phyloP scores from a whole-genome alignment of 495 filamentous ascomycete genomes.

The Bacidia rubella region DNA sequence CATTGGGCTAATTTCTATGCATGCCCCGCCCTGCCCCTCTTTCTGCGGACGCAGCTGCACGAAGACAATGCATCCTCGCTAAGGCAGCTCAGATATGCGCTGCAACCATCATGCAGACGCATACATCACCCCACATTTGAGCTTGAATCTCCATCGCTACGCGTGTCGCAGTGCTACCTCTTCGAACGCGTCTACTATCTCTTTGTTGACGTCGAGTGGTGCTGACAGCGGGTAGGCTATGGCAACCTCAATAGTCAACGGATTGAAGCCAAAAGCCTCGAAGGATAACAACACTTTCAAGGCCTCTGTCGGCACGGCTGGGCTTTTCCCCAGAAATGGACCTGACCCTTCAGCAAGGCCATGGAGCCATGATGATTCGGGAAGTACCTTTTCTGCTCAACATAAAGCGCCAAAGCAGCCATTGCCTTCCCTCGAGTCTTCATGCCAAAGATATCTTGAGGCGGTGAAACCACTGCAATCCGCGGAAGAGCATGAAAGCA shows the following conservation, averaged over 20 bases:
- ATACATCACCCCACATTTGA: too few species aligned
- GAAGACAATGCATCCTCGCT: too few species aligned
- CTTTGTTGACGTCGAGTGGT: too few species aligned
- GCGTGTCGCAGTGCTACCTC: too few species aligned
- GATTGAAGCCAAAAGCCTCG: not conserved
- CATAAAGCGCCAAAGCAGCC: constrained; percentile 1
- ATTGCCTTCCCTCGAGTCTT: constrained; percentile 2
- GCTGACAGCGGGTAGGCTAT: not conserved
- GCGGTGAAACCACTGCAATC: constrained; percentile 3
- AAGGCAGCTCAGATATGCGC: too few species aligned
- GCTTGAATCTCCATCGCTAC: too few species aligned
- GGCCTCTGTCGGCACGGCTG: not conserved
- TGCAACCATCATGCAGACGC: too few species aligned
- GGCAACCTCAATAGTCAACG: not conserved
- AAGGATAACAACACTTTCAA: not conserved
- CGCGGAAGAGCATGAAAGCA: not conserved
- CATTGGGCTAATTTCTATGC: too few species aligned
- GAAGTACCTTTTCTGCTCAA: constrained; percentile 5
- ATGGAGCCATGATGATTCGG: constrained; percentile 1
- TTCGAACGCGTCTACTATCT: too few species aligned
- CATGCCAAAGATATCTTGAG: constrained; percentile 1
- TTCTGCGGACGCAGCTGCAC: too few species aligned
- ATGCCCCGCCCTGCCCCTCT: too few species aligned
- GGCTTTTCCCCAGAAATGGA: constrained; percentile 1
- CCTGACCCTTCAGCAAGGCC: constrained; percentile 4